Conservation (phyloP, 257 asterid genomes). For the Ballota nigra region DNA sequence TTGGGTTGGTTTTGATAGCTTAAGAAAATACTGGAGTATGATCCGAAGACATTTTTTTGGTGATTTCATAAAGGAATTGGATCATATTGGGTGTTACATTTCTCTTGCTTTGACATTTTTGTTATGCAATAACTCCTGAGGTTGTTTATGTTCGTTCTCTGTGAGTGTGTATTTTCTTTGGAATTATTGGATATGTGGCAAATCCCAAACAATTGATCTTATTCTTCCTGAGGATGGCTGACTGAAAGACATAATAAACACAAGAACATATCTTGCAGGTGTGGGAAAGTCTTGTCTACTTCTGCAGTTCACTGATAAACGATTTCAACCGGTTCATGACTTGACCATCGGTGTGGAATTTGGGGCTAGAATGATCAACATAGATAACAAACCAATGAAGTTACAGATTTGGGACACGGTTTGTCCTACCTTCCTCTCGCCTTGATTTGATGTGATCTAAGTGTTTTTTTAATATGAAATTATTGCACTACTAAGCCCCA, state of each 20-base stretch:
- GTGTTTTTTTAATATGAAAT: conserved; percentile 3
- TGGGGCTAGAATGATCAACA: conserved; percentile 72
- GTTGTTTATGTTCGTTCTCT: neutral
- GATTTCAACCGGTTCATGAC: conserved; percentile 85
- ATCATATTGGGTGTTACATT: neutral
- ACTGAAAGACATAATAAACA: neutral
- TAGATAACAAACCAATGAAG: conserved; percentile 70
- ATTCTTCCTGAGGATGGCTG: neutral
- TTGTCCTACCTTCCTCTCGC: conserved; percentile 18
- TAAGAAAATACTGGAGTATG: neutral
- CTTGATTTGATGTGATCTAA: neutral
- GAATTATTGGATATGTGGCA: neutral
- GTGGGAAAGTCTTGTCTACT: conserved; percentile 90
- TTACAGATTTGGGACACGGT: conserved; percentile 91
- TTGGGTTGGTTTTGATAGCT: neutral
- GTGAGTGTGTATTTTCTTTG: neutral
- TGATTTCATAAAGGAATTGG: neutral
- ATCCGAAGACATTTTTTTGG: neutral
- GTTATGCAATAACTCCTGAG: neutral
- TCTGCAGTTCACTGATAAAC: conserved; percentile 74
- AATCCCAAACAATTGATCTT: neutral
- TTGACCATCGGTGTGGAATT: conserved; percentile 79
- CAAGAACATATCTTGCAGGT: conserved; percentile 39
- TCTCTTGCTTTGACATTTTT: conserved; percentile 8
- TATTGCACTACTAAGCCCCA: neutral